Conservation (phyloP, 306 rosid species). For the Vicia villosa region DNA sequence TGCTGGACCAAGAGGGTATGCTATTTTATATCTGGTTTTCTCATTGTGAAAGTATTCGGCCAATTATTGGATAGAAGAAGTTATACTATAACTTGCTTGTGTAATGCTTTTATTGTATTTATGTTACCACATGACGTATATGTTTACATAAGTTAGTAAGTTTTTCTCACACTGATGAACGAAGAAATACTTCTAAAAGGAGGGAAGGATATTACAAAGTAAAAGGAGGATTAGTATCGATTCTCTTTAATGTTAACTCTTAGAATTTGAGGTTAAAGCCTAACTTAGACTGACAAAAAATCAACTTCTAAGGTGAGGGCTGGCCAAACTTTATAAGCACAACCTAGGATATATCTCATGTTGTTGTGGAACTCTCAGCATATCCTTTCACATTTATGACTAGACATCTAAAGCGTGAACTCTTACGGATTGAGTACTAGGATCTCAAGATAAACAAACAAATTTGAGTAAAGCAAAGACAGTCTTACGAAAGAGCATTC, state of each 20-base stretch:
- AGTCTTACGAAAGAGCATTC: neutral
- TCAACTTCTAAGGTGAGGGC: neutral
- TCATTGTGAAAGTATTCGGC: constrained; percentile 25
- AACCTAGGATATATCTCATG: neutral
- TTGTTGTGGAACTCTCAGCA: neutral
- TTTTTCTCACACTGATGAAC: constrained; percentile 3
- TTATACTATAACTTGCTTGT: neutral
- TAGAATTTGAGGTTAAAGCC: neutral
- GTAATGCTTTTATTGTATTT: constrained; percentile 16
- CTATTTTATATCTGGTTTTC: constrained; percentile 22
- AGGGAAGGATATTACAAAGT: constrained; percentile 17
- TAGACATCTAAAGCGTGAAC: neutral
- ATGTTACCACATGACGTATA: constrained; percentile 23
- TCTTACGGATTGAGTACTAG: neutral
- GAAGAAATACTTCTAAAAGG: constrained; percentile 13
- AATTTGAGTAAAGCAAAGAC: constrained; percentile 11
- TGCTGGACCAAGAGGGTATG: constrained; percentile 94
- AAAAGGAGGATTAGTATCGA: constrained; percentile 30
- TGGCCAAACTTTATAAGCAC: neutral
- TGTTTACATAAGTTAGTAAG: constrained; percentile 7
- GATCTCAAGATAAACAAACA: constrained; percentile 21
- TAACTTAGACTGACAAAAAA: neutral
- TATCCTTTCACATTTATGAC: neutral
- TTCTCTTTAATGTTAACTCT: constrained; percentile 14
- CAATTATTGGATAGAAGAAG: constrained; percentile 23